Percentiles rank a stretch among this genome's conserved stretches.
Evolutionary conservation across 192 early-diverging fungal species (phyloP).

Genomic region (Linnemannia zychae): DNA sequence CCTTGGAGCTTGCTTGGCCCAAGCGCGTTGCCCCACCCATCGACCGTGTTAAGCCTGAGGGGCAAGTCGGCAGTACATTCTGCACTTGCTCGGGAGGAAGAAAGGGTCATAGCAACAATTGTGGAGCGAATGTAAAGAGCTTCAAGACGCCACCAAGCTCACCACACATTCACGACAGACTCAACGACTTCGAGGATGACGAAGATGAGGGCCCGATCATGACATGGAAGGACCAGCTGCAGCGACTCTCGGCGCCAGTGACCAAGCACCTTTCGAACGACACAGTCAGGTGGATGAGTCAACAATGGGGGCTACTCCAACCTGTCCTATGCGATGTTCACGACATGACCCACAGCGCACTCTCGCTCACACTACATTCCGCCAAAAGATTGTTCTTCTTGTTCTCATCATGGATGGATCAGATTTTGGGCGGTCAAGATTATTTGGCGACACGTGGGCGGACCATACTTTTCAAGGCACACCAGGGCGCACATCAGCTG

Average conservation of each 20-base stretch:
- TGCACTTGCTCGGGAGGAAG: not conserved
- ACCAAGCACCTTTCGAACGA: not conserved
- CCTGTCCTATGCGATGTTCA: conserved; percentile 13
- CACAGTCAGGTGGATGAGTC: not conserved
- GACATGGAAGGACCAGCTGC: not conserved
- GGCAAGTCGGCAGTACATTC: no score
- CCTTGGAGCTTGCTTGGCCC: conserved; percentile 18
- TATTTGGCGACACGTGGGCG: not conserved
- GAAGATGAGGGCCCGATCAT: not conserved
- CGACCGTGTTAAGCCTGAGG: not conserved
- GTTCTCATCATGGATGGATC: not conserved
- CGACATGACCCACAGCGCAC: not conserved
- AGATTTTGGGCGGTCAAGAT: not conserved
- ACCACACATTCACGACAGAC: not conserved
- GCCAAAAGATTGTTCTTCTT: not conserved
- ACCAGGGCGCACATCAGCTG: not conserved
- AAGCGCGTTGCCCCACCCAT: not conserved
- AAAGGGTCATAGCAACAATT: not conserved
- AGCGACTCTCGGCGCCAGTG: not conserved
- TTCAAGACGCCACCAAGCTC: not conserved
- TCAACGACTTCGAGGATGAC: not conserved
- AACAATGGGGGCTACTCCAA: not conserved
- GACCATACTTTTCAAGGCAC: not conserved
- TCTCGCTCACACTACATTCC: not conserved
- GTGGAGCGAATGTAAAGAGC: not conserved